phyloP scores from a whole-genome alignment of 192 early-diverging fungal genomes.

The Phycomyces nitens region DNA sequence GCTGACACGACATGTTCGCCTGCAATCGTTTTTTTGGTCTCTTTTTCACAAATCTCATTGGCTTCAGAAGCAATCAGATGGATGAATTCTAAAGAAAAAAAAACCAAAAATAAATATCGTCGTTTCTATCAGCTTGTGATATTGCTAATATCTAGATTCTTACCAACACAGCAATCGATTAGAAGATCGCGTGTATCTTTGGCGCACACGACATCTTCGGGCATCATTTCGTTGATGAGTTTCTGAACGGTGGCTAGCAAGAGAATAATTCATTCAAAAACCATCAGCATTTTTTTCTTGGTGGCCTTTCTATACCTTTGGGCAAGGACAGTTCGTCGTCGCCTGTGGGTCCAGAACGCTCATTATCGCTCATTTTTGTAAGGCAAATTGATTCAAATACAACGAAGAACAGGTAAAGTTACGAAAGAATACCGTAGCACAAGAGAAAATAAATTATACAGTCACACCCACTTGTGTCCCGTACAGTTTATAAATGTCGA shows the following conservation, averaged over 20 bases:
- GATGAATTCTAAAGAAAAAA: constrained; percentile 83
- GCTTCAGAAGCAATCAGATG: constrained; percentile 92
- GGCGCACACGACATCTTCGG: constrained; percentile 83
- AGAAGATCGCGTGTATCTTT: constrained; percentile 95
- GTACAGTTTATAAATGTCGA: too few relatives aligned
- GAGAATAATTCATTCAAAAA: background rate
- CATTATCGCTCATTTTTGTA: constrained; percentile 33
- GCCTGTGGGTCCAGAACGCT: constrained; percentile 30
- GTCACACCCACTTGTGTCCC: too few relatives aligned
- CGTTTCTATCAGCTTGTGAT: too few relatives aligned
- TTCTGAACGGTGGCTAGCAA: constrained; percentile 84
- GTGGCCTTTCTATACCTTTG: constrained; percentile 19
- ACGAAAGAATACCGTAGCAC: background rate
- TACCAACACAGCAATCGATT: constrained; percentile 94
- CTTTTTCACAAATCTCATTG: constrained; percentile 96
- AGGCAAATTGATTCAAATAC: background rate
- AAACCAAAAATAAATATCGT: too few relatives aligned
- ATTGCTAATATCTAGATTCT: constrained; percentile 18
- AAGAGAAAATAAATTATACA: background rate
- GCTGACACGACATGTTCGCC: constrained; percentile 93
- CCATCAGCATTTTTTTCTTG: background rate
- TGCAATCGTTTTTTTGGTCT: constrained; percentile 93
- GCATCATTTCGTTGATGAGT: constrained; percentile 95
- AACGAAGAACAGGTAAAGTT: background rate
- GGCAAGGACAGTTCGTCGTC: constrained; percentile 36